Evolutionary conservation across 2,329 filamentous ascomycete species (phyloP), one percentile per base, ranked within the genome.

Genomic region (Emericellopsis atlantica): DNA sequence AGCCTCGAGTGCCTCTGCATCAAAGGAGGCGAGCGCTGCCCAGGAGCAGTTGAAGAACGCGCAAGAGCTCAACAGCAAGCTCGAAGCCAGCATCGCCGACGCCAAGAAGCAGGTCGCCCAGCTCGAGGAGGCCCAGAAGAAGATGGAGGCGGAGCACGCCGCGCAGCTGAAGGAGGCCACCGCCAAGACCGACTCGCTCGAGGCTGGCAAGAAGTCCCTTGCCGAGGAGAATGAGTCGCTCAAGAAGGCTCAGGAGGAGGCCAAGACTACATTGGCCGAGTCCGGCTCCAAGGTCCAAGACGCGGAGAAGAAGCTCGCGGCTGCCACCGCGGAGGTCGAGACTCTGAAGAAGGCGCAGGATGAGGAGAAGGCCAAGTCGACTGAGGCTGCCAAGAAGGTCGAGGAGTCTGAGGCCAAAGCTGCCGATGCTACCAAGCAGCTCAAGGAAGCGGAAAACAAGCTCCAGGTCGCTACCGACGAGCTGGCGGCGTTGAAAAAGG

Each of bases 71-170:
- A 46, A 55, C 16, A 48, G 56, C 6, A 52, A 58, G 43, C 48
- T 40, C 29, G 57, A 58, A 51, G 44, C 49, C 40, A 51, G 52
- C 39, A 53, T 53, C 21, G 45, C 56, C 14, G 55, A 57, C 15
- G 49, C 52, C 24, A 55, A 59, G 37, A 41, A 57, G 15, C 48
- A 49, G 6, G 47, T 55, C 16, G 48, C 57, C 6, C 53, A 58
- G 43, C 48, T 40, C 29, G 64, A 59, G 44, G 64, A 79, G 55
- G 71, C 69, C 3, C 77, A 82, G 54, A 53, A 50, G 22, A 77
- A 75, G 70, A 61, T 82, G 32, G 32, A 35, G 32, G 32, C 9
- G 9, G 32, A 35, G 3, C 32, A 35, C 18, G 32, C 32, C n/a
- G 9, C 32, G n/a, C n/a, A 35, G n/a, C 8, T 35, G 4, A 35